Base-by-base conservation (phyloP, 2,329 filamentous ascomycete species). In the Colletotrichum neosansevieriae region DNA sequence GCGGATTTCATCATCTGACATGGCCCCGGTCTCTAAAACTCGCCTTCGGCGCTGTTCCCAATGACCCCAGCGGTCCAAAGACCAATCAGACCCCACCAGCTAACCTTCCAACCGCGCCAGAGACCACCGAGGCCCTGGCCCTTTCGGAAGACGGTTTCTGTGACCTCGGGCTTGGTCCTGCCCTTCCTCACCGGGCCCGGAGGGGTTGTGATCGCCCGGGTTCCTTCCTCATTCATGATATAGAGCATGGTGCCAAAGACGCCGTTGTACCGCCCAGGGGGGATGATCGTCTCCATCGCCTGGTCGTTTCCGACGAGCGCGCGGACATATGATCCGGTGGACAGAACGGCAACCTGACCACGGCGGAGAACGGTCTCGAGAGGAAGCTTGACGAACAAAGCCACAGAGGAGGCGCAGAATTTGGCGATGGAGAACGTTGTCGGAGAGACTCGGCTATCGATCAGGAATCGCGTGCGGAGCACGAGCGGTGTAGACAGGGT, bases 351-450 rank as follows among this genome's bases (percentile, higher is more conserved):
- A 67, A 96, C 91, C 79, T 99, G 96, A 5, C 93, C 95, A 68
- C 96, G 89, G 54, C 96, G 91, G 7, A 98, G 86, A 15, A 97
- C 92, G 0, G 95, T 98, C 80, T 99, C 96, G 4, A 98, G 84
- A 0, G 96, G 96, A 12, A 98, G 88, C 75, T 95, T 94, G 72
- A 97, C 80, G 74, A 96, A 92, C 36, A 98, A 87, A 56, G 97
- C 94, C 2, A 89, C 85, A 0, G 91, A 90, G 2, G 93, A 94
- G 13, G 93, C 89, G 72, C 93, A 84, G 80, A 98, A 97, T 60
- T 93, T 93, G 75, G 90, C 89, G 51, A 97, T 77, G 19, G 91
- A 93, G 83, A 97, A 98, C 13, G 92, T 88, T 49, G 90, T 89
- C 0, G 96, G 94, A 6, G 93, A 94, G 34, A 91, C 82, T 63